Base-by-base conservation (phyloP, 1,139 yeast species). In the Yarrowia galli region DNA sequence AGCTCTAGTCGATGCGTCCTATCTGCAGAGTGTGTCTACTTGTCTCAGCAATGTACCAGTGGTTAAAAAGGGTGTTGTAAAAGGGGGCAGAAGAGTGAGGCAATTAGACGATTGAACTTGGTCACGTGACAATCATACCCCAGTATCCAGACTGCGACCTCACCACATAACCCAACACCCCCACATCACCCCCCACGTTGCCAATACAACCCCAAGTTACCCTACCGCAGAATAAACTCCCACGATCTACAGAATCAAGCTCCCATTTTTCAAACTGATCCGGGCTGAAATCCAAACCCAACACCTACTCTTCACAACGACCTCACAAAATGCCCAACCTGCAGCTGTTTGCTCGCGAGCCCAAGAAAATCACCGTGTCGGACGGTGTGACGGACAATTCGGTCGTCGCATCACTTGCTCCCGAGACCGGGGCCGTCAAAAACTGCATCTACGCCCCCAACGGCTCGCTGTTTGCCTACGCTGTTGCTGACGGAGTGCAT, bases 401-500 rank as follows among this genome's bases (percentile, higher is more conserved):
- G 32, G 42, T 28, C 16, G 51, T 58, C 2, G 64, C 64, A 12
- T 28, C 49, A 2, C 20, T 58, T 1, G 18, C 64, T 13, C 40
- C 64, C 32, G 64, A 18, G 5, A 8, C 64, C 10, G 64, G 64
- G 22, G 64, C 64, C 32, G 64, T 79, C 48, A 78, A 83, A 68
- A 76, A 77, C 35, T 76, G 84, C 25, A 73, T 76, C 22, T 84
- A 84, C 72, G 81, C 85, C 23, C 79, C 83, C 43, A 79, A 82
- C 69, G 87, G 87, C 53, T 73, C 77, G 49, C 77, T 76, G 67
- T 81, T 83, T 71, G 87, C 86, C 35, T 83, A 78, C 74, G 79
- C 85, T n/a, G 80, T 81, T 61, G 80, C 80, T 32, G 73, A 68
- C 79, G 81, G 76, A 56, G 89, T 91, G 63, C 82, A 82, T 67